Conservation (phyloP, 1,139 yeast genomes). For the Magnusiomyces magnusii region DNA sequence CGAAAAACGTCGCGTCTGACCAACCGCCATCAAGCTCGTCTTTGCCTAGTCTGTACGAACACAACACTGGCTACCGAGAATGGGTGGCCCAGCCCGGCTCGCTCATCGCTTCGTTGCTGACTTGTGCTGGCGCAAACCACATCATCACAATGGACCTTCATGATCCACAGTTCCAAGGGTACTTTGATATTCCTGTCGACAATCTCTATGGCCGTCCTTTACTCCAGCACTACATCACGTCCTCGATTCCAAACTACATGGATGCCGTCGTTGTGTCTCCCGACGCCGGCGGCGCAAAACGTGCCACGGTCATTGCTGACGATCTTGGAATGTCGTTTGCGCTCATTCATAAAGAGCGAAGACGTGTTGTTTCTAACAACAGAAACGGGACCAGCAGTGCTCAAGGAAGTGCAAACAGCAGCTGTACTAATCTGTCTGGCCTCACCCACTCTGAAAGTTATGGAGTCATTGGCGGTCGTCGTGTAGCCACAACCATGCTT, state of each 20-base stretch:
- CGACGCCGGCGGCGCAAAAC: slow-evolving; percentile 96
- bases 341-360: slow-evolving; percentile 87
- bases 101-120: slow-evolving; percentile 75
- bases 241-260: slow-evolving; percentile 62
- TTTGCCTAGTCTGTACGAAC: background rate
- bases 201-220: slow-evolving; percentile 81
- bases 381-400: slow-evolving; percentile 17
- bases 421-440: background rate
- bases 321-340: slow-evolving; percentile 86
- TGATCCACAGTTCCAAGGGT: slow-evolving; percentile 93
- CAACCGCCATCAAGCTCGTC: too few relatives aligned
- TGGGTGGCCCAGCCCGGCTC: slow-evolving; percentile 98
- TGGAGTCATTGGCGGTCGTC: slow-evolving; percentile 15
- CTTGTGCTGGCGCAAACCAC: slow-evolving; percentile 95
- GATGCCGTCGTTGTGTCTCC: slow-evolving; percentile 89
- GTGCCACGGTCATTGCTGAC: slow-evolving; percentile 94
- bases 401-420: slow-evolving; percentile 2
- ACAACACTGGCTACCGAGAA: slow-evolving; percentile 68
- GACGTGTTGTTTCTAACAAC: slow-evolving; percentile 35
- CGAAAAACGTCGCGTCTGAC: too few relatives aligned
- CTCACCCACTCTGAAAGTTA: background rate
- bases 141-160: slow-evolving; percentile 97
- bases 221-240: slow-evolving; percentile 68
- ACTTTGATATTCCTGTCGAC: slow-evolving; percentile 88
- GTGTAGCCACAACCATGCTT: slow-evolving; percentile 68